These are phyloP conservation scores for Vitis rotundifolia DNA, from an alignment of 164 flowering plant species.

Conservation along the genomic window DNA sequence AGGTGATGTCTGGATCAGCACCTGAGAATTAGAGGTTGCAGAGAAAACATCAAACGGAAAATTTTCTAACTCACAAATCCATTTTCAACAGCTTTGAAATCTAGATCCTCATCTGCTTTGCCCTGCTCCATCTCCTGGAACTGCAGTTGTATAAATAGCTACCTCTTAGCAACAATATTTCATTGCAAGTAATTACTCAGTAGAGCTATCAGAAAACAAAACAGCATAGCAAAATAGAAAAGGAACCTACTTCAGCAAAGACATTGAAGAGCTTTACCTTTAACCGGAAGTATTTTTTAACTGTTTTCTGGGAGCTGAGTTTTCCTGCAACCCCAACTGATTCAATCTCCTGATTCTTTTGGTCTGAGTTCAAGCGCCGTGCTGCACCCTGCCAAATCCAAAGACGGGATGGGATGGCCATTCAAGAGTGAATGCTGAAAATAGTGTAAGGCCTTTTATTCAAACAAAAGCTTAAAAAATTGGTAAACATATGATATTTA, in stretches of 20 bases:
- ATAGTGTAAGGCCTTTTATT: too few species aligned
- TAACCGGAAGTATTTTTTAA: slow-evolving; percentile 13
- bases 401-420: too few species aligned
- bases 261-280: slow-evolving; percentile 7
- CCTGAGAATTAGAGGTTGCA: too few species aligned
- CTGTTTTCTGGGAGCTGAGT: background rate
- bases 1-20: background rate
- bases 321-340: slow-evolving; percentile 14
- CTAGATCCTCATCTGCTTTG: slow-evolving; percentile 15
- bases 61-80: slow-evolving; percentile 18
- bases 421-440: too few species aligned
- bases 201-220: too few species aligned
- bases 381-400: slow-evolving; percentile 16
- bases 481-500: too few species aligned
- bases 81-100: slow-evolving; percentile 18
- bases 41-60: too few species aligned
- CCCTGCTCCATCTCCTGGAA: slow-evolving; percentile 12
- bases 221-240: too few species aligned
- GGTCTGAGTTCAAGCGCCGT: slow-evolving; percentile 6
- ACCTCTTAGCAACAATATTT: too few species aligned
- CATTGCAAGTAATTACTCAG: too few species aligned
- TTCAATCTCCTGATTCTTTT: slow-evolving; percentile 20
- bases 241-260: too few species aligned
- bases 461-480: too few species aligned
- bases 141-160: slow-evolving; percentile 1